Percentiles rank a stretch among this genome's conserved stretches.
phyloP scores from a whole-genome alignment of 2,329 filamentous ascomycete species.

The Colletotrichum sp. region DNA sequence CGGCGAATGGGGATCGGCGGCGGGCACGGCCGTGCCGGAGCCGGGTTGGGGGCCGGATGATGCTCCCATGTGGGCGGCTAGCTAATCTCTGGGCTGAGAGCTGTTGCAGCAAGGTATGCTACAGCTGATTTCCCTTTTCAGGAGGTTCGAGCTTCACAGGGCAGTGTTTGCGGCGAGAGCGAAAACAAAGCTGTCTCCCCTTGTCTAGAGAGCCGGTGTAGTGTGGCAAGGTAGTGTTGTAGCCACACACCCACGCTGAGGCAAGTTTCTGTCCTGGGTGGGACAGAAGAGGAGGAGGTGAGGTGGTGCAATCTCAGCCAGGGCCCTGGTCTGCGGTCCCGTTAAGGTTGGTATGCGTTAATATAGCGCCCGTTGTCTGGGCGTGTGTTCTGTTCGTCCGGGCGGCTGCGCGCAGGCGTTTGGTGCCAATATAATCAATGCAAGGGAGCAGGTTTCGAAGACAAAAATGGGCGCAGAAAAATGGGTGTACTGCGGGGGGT shows the following conservation, averaged over 20 bases:
- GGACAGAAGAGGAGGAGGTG: background rate
- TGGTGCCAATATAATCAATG: background rate
- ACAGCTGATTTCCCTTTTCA: background rate
- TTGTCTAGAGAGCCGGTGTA: background rate
- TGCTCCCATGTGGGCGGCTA: background rate
- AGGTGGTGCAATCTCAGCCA: background rate
- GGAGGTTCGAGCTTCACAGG: background rate
- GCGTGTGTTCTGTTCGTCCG: background rate
- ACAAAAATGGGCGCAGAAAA: background rate
- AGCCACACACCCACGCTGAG: background rate
- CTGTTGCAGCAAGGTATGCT: background rate
- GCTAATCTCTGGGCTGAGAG: background rate
- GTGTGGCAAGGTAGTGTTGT: background rate
- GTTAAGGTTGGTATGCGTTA: constrained; percentile 12
- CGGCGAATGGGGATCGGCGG: constrained; percentile 1
- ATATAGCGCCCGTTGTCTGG: background rate
- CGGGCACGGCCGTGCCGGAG: constrained; percentile 4
- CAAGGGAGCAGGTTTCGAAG: background rate
- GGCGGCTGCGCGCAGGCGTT: background rate
- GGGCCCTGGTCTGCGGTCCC: constrained; percentile 11
- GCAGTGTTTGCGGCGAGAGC: background rate
- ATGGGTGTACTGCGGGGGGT: background rate
- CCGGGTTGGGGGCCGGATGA: constrained; percentile 10
- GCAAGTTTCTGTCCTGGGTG: background rate
- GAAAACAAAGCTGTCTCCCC: background rate